phyloP scores from a whole-genome alignment of 441 rosid species.

The Adansonia rubrostipa region DNA sequence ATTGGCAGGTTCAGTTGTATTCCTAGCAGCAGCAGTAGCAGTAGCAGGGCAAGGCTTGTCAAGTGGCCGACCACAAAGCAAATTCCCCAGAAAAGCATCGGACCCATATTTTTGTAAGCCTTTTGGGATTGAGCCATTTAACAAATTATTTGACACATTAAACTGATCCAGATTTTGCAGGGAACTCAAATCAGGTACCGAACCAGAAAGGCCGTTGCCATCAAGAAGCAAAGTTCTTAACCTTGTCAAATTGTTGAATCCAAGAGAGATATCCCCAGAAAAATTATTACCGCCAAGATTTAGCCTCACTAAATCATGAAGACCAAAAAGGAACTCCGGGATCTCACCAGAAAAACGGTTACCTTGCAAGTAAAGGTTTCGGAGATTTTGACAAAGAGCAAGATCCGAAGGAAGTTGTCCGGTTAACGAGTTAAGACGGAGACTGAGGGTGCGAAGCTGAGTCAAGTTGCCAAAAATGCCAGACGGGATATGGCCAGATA shows the following conservation, averaged over 20 bases:
- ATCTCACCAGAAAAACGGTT: slow-evolving; percentile 81
- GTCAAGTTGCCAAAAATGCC: slow-evolving; percentile 80
- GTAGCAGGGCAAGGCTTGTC: slow-evolving; percentile 25
- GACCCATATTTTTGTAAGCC: slow-evolving; percentile 45
- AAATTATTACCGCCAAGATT: slow-evolving; percentile 72
- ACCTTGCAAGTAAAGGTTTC: slow-evolving; percentile 75
- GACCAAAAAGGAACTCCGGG: slow-evolving; percentile 62
- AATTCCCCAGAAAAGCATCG: slow-evolving; percentile 66
- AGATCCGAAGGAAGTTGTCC: slow-evolving; percentile 84
- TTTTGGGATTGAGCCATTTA: slow-evolving; percentile 78
- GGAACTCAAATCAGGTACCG: slow-evolving; percentile 51
- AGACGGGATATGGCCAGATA: slow-evolving; percentile 65
- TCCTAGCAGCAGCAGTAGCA: neutral
- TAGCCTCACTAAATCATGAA: slow-evolving; percentile 62
- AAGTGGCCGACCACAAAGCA: slow-evolving; percentile 78
- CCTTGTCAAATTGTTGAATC: slow-evolving; percentile 70
- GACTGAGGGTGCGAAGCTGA: slow-evolving; percentile 72
- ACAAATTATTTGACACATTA: slow-evolving; percentile 75
- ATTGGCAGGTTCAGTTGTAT: slow-evolving; percentile 53
- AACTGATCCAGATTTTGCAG: slow-evolving; percentile 61
- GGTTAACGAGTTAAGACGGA: slow-evolving; percentile 69
- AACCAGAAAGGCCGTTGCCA: slow-evolving; percentile 71
- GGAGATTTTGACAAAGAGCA: slow-evolving; percentile 56
- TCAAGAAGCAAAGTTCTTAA: slow-evolving; percentile 66
- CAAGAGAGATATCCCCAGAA: slow-evolving; percentile 60